Evolutionary conservation across 2,329 filamentous ascomycete genomes (phyloP).

Genomic region (Zasmidium angulare): DNA sequence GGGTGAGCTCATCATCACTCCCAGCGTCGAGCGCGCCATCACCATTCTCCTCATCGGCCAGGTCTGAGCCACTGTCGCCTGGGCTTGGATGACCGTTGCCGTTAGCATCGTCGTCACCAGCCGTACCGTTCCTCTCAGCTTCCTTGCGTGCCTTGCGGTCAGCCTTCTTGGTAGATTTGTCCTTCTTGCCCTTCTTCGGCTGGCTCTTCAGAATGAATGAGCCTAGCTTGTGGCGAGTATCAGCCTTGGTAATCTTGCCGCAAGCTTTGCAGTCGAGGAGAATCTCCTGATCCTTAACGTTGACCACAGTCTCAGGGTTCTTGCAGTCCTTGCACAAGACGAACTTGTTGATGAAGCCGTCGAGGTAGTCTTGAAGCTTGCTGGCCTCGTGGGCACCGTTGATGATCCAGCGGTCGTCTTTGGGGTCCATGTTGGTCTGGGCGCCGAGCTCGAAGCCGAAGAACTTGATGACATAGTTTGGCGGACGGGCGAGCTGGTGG

Average conservation of each 20-base stretch:
- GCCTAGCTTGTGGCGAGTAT: constrained; percentile 91
- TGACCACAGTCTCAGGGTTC: constrained; percentile 96
- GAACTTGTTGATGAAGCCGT: constrained; percentile 97
- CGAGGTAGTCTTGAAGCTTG: constrained; percentile 97
- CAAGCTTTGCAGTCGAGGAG: constrained; percentile 98
- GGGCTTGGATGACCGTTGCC: constrained; percentile 61
- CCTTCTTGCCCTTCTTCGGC: constrained; percentile 91
- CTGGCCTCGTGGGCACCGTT: constrained; percentile 93
- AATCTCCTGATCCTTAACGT: constrained; percentile 91
- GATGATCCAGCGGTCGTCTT: constrained; percentile 99
- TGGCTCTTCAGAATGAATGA: constrained; percentile 97
- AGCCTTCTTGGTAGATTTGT: constrained; percentile 92
- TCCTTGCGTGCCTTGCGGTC: constrained; percentile 81
- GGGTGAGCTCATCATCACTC: constrained; percentile 90
- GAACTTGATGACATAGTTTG: constrained; percentile 97
- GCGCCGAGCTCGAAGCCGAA: constrained; percentile 98
- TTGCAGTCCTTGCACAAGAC: constrained; percentile 99
- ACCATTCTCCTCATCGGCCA: constrained; percentile 62
- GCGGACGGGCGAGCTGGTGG: constrained; percentile 85
- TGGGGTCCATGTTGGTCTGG: constrained; percentile 96
- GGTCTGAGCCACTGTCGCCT: constrained; percentile 66
- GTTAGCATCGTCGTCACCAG: constrained; percentile 54
- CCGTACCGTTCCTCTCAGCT: constrained; percentile 53
- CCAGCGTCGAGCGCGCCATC: constrained; percentile 67
- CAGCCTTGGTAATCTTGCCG: constrained; percentile 87